Evolutionary conservation across 306 rosid species (phyloP), one percentile per base, ranked within the genome.

Genomic region (Rosa rugosa): DNA sequence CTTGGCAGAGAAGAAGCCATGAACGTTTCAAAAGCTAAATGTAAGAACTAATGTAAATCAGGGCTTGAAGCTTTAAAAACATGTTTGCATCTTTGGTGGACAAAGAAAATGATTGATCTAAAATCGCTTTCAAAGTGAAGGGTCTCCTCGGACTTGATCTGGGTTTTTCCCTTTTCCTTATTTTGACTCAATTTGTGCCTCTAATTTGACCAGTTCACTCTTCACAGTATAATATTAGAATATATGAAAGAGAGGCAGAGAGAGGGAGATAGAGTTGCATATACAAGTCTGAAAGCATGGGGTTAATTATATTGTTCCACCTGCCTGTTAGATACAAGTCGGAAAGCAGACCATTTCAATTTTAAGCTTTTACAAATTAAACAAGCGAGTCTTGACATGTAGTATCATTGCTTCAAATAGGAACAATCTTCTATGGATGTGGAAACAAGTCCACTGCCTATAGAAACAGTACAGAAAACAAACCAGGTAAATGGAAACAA

Each of bases 1-100:
- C 54, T 78, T 40, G 80, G 76, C 83, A 70, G 80, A 77, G 81
- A 62, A 79, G 83, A 27, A 34, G 38, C 72, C 17, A 20, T 47
- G 41, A 31, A 51, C 20, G 27, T 16, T 20, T 38, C 27, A 75
- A 63, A 11, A 59, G 69, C 54, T 41, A 41, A 14, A 41, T 12
- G 34, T 31, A 31, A 31, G 34, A 31, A 60, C 45, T 59, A 75
- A 75, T 73, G 77, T 8, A 73, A 57, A 73, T 53, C 66, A 31
- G 18, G 2, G 5, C 7, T 31, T 14, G 44, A 31, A 59, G 51
- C 22, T 22, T 68, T 66, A 25, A 63, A 18, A 2, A 66, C 49
- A 66, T 66, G 46, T 36, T 18, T 36, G 46, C 23, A 65, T 3
- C 4, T 66, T 17, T 17, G 71, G 12, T 18, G 71, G 46, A 66